Evolutionary conservation across 202 grass and related monocot genomes (phyloP), one percentile per base, ranked within the genome.

Genomic region (Schoenoplectus tabernaemontani): DNA sequence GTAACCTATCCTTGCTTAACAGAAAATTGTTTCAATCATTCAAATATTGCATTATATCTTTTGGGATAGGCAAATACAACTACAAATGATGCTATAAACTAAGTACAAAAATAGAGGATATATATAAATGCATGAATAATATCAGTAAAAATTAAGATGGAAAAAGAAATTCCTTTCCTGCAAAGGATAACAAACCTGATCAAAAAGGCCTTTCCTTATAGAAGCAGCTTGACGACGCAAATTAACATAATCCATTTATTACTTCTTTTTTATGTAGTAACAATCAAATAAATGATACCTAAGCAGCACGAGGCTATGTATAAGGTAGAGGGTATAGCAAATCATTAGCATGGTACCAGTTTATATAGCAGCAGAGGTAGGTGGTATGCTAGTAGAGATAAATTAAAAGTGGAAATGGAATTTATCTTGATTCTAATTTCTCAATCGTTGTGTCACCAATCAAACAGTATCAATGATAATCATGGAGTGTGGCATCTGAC

Each of bases 171-270:
- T 70, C 7, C 23, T 71, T 19, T 71, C 20, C 4, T 71, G 22
- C 23, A 71, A 48, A 30, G 48, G 32, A 75, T 50, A 50, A 82
- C 87, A 70, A 71, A 84, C 90, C 90, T 99, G 88, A 91, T 99
- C 90, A 91, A 99, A 96, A 82, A 99, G 88, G 71, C 77, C 75
- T 78, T 93, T 99, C 82, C 92, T 96, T 85, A 96, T 85, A 59
- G 82, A 82, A 64, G 96, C 92, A 85, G 90, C 86, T 83, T 99
- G 96, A 57, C 82, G 90, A 6, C 58, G 83, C 80, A 93, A 89
- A 85, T 89, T 91, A 84, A 87, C 77, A 86, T 87, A 87, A 62
- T 96, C 90, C 96, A 99, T 99, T 82, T 84, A 83, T 84, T 81
- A 82, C 51, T 17, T 20, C n/a, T 84, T 67, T 37, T 4, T 4